Base-by-base conservation (phyloP, 768 basidiomycete species). In the Boletales sp. region DNA sequence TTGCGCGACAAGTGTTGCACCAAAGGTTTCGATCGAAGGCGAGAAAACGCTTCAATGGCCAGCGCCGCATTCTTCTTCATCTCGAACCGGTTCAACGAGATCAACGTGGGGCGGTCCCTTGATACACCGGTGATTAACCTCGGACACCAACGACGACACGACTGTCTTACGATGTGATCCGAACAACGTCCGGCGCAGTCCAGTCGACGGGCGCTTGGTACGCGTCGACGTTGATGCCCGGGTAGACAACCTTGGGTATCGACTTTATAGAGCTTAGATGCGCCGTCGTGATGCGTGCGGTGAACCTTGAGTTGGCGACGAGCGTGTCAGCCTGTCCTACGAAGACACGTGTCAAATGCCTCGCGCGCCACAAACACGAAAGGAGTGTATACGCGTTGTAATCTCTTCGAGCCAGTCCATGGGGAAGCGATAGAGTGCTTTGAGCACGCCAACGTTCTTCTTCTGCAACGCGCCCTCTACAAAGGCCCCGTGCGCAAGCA, bases 21-120 rank as follows among this genome's bases (percentile, higher is more conserved):
- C 7, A 52, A 48, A 12, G 67, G 45, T 14, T 56, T 64, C 39
- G 65, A 67, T 37, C 70, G 70, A 34, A 91, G 65, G 12, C 71
- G 66, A 1, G 87, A 83, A 60, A 94, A 97, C 0, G 94, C 73
- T 38, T 83, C 70, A 7, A 98, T 73, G 0, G 94, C 96, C 2
- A 99, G 75, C 2, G 79, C 79, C 1, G 77, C 78, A 57, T 98
- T 95, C 72, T 99, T 99, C 75, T 98, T 98, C 60, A 78, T 81
- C 69, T 99, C 96, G 62, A 95, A 98, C 2, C 95, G 87, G 65
- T 99, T 98, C 33, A 98, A 72, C 5, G 94, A 91, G 1, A 97
- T 62, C 4, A 98, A 68, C 0, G 90, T 93, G 1, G 87, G 90
- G 4, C 77, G 75, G 32, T 46, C 34, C 18, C 66, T 69, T 79